These are phyloP conservation scores for Sungouiozyma intestinalis DNA, from an alignment of 805 yeast genomes.

Conservation along the genomic window DNA sequence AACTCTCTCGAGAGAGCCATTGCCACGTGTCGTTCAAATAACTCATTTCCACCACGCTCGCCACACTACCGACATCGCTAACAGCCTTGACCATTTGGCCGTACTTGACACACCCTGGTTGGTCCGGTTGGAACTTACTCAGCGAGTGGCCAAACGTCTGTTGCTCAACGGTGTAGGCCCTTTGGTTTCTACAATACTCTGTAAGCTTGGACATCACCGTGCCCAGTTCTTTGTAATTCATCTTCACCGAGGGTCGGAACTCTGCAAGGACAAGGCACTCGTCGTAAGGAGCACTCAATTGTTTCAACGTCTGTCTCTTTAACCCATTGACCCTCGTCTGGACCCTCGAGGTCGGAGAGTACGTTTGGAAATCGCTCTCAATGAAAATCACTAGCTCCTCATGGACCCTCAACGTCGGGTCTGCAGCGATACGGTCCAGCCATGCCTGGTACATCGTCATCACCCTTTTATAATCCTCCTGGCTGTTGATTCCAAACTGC, in stretches of 20 bases:
- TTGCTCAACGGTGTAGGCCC: constrained; percentile 47
- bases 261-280: constrained; percentile 70
- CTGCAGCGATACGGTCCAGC: constrained; percentile 64
- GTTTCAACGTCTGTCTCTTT: constrained; percentile 82
- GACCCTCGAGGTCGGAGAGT: constrained; percentile 38
- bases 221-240: constrained; percentile 49
- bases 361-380: constrained; percentile 58
- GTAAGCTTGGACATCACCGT: constrained; percentile 48
- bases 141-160: constrained; percentile 15
- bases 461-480: constrained; percentile 60
- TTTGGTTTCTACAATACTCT: constrained; percentile 37
- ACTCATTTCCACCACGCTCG: constrained; percentile 62
- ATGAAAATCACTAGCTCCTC: constrained; percentile 81
- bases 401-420: constrained; percentile 75
- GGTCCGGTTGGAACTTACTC: constrained; percentile 22
- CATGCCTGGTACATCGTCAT: constrained; percentile 62
- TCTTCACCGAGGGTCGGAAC: constrained; percentile 79
- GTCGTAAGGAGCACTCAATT: constrained; percentile 85
- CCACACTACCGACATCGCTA: constrained; percentile 68
- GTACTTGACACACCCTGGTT: constrained; percentile 56
- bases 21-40: constrained; percentile 66
- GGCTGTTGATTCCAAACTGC: constrained; percentile 73
- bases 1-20: constrained; percentile 61
- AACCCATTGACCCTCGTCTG: constrained; percentile 74
- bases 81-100: constrained; percentile 56